A percentile compares a stretch with the other conserved stretches of the same genome.
These are phyloP conservation scores for Pseudogymnoascus pannorum DNA, from an alignment of 2,329 filamentous ascomycete species.

Conservation along the genomic window DNA sequence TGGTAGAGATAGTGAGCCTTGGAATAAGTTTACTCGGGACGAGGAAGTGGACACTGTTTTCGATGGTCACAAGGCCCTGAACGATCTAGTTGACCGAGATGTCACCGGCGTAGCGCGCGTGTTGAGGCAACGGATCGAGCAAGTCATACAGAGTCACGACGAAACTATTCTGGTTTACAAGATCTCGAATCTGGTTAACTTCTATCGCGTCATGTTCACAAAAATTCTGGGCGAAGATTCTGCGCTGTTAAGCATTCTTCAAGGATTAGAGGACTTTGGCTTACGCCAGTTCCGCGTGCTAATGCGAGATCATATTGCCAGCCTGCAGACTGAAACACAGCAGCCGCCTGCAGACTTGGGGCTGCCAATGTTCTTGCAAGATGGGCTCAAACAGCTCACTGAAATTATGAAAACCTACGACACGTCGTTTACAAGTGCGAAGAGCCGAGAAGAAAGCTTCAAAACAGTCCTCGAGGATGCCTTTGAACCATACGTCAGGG, in stretches of 20 bases:
- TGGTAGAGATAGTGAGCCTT: constrained; percentile 75
- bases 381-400: constrained; percentile 70
- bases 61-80: constrained; percentile 73
- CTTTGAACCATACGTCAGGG: constrained; percentile 76
- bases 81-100: constrained; percentile 80
- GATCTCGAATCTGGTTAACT: constrained; percentile 78
- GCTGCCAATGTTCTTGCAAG: constrained; percentile 71
- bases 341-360: constrained; percentile 64
- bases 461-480: constrained; percentile 68
- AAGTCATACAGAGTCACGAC: constrained; percentile 87
- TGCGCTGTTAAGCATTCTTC: constrained; percentile 51
- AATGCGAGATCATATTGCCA: constrained; percentile 71
- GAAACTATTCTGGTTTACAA: constrained; percentile 85
- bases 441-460: constrained; percentile 61
- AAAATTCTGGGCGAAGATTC: constrained; percentile 68
- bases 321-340: constrained; percentile 65
- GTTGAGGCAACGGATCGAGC: constrained; percentile 83
- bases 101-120: constrained; percentile 72
- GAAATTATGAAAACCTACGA: constrained; percentile 82
- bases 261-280: constrained; percentile 65
- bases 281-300: constrained; percentile 75
- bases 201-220: constrained; percentile 80
- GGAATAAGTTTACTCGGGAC: constrained; percentile 51
- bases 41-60: constrained; percentile 53
- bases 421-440: constrained; percentile 59